Conservation (phyloP, 2,329 filamentous ascomycete genomes). For the Fusarium nygamai region DNA sequence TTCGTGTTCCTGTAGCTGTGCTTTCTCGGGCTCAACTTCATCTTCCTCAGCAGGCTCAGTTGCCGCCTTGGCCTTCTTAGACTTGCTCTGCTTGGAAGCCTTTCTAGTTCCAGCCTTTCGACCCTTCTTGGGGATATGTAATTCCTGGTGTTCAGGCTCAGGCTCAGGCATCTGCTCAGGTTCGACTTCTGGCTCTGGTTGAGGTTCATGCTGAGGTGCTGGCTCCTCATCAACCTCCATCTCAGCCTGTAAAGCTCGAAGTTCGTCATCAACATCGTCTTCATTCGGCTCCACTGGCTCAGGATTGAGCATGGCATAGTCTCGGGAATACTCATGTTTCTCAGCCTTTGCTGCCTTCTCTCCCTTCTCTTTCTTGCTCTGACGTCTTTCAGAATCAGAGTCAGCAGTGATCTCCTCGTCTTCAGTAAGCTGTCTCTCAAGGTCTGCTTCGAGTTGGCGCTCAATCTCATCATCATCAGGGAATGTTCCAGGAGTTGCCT, state of each 20-base stretch:
- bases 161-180: conserved; percentile 24
- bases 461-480: conserved; percentile 74
- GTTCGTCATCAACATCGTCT: conserved; percentile 60
- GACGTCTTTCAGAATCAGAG: conserved; percentile 57
- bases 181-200: conserved; percentile 18
- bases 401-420: conserved; percentile 60
- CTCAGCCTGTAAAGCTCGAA: conserved; percentile 60
- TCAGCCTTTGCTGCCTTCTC: conserved; percentile 43
- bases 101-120: conserved; percentile 63
- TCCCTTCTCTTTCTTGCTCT: conserved; percentile 44
- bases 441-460: conserved; percentile 70
- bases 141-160: conserved; percentile 45
- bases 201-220: conserved; percentile 9
- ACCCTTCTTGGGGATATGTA: conserved; percentile 63
- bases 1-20: conserved; percentile 3
- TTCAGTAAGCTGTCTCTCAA: conserved; percentile 66
- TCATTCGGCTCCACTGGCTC: conserved; percentile 57
- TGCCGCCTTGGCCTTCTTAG: conserved; percentile 55
- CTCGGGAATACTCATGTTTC: conserved; percentile 46
- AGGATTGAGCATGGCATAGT: conserved; percentile 65
- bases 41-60: conserved; percentile 39
- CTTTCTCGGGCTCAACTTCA: conserved; percentile 23
- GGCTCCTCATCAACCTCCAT: conserved; percentile 52
- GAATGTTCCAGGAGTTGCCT: conserved; percentile 52
- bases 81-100: conserved; percentile 61